phyloP scores from a whole-genome alignment of 2,329 filamentous ascomycete species.

The Talaromyces marneffei region DNA sequence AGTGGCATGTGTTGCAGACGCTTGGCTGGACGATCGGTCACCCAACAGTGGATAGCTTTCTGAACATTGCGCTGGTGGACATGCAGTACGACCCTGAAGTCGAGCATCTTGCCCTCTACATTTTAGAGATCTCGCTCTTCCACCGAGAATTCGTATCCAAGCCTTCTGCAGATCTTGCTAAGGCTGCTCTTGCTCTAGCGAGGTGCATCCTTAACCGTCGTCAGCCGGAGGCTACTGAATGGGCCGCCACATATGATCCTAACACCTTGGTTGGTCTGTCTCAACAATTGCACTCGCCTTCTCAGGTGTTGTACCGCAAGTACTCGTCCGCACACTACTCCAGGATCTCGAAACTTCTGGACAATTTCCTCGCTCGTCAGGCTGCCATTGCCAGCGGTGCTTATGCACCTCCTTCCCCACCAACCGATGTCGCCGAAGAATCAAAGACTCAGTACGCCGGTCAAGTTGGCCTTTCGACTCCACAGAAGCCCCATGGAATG shows the following conservation, averaged over 20 bases:
- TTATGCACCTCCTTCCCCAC: slow-evolving; percentile 39
- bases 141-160: slow-evolving; percentile 95
- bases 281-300: slow-evolving; percentile 61
- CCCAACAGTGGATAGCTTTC: slow-evolving; percentile 90
- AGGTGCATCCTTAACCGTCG: slow-evolving; percentile 77
- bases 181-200: slow-evolving; percentile 77
- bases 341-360: slow-evolving; percentile 58
- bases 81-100: slow-evolving; percentile 72
- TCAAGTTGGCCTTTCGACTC: slow-evolving; percentile 39
- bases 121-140: slow-evolving; percentile 91
- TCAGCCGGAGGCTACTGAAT: slow-evolving; percentile 69
- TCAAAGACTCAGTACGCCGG: slow-evolving; percentile 33
- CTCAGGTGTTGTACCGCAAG: slow-evolving; percentile 61
- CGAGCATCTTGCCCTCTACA: slow-evolving; percentile 90
- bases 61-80: slow-evolving; percentile 79
- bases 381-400: slow-evolving; percentile 46
- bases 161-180: slow-evolving; percentile 82
- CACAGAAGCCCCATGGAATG: slow-evolving; percentile 32
- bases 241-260: slow-evolving; percentile 55
- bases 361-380: slow-evolving; percentile 61
- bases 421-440: slow-evolving; percentile 32
- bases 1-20: slow-evolving; percentile 98
- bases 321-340: slow-evolving; percentile 63
- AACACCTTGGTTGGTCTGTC: slow-evolving; percentile 55
- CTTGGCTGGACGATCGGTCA: slow-evolving; percentile 95